Evolutionary conservation across 768 basidiomycete species (phyloP).

Genomic region (Coprinellus aureogranulatus): DNA sequence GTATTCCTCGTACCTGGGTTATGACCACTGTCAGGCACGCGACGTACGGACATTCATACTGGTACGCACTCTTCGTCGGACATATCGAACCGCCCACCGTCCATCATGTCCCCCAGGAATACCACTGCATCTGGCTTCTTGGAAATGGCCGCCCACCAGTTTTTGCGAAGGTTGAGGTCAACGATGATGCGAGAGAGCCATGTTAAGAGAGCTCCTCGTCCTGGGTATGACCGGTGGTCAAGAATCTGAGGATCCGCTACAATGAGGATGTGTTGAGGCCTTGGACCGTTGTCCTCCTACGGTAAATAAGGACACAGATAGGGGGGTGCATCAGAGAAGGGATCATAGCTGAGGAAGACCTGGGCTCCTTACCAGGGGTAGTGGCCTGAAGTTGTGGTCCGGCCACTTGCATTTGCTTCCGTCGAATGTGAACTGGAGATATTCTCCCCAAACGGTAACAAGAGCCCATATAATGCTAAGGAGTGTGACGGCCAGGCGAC

Average conservation of each 20-base stretch:
- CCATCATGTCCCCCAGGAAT: constrained; percentile 92
- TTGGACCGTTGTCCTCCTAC: constrained; percentile 21
- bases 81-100: constrained; percentile 70
- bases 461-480: constrained; percentile 62
- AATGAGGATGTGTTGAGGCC: constrained; percentile 62
- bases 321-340: constrained; percentile 1
- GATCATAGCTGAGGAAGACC: neutral
- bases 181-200: constrained; percentile 63
- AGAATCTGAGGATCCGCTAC: constrained; percentile 88
- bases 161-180: constrained; percentile 82
- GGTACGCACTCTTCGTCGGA: constrained; percentile 61
- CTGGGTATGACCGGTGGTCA: constrained; percentile 72
- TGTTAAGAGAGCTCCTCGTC: constrained; percentile 51
- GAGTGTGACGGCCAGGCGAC: constrained; percentile 38
- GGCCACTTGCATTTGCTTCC: constrained; percentile 62
- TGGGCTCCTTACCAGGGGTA: constrained; percentile 19
- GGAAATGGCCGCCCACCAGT: constrained; percentile 66
- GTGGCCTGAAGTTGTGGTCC: constrained; percentile 31
- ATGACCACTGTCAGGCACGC: neutral
- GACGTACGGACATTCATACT: neutral
- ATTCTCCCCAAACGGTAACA: constrained; percentile 69
- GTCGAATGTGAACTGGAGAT: constrained; percentile 51
- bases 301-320: constrained; percentile 6
- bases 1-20: constrained; percentile 70
- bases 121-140: constrained; percentile 70